These are phyloP conservation scores for Meyerozyma elateridarum DNA, from an alignment of 1,139 yeast species.

Conservation along the genomic window DNA sequence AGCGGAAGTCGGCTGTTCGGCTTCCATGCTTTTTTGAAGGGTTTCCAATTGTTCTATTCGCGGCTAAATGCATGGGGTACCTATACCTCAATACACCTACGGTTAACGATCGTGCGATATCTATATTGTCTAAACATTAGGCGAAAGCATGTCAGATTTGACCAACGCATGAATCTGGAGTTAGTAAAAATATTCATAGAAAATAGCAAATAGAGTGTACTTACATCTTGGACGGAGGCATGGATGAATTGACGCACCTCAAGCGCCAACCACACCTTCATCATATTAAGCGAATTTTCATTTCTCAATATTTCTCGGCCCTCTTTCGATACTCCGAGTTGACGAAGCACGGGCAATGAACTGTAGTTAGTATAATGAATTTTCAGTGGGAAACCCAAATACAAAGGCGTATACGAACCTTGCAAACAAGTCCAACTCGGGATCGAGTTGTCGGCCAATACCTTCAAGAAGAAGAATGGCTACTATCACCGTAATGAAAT, in stretches of 20 bases:
- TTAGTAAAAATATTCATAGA: slow-evolving; percentile 16
- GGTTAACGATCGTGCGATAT: no score
- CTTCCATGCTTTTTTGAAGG: neutral
- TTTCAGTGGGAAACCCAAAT: slow-evolving; percentile 53
- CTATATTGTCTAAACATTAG: slow-evolving; percentile 10
- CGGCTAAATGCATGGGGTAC: no score
- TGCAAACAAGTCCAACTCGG: slow-evolving; percentile 88
- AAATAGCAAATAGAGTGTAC: slow-evolving; percentile 18
- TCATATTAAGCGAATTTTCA: slow-evolving; percentile 68
- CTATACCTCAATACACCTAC: no score
- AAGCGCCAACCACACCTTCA: slow-evolving; percentile 86
- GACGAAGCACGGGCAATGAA: slow-evolving; percentile 84
- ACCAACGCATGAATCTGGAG: slow-evolving; percentile 28
- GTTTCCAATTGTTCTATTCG: slow-evolving; percentile 1
- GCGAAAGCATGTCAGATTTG: slow-evolving; percentile 17
- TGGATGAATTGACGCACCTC: slow-evolving; percentile 85
- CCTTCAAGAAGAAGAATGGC: slow-evolving; percentile 90
- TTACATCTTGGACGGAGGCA: slow-evolving; percentile 77
- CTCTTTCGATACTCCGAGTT: slow-evolving; percentile 68
- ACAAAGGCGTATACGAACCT: slow-evolving; percentile 73
- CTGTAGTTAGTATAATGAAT: slow-evolving; percentile 42
- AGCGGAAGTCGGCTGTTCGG: no score
- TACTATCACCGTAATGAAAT: slow-evolving; percentile 87
- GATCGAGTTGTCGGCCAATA: slow-evolving; percentile 90
- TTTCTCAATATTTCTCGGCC: slow-evolving; percentile 54